phyloP scores from a whole-genome alignment of 495 filamentous ascomycete species.

The Trichoderma erinaceum region DNA sequence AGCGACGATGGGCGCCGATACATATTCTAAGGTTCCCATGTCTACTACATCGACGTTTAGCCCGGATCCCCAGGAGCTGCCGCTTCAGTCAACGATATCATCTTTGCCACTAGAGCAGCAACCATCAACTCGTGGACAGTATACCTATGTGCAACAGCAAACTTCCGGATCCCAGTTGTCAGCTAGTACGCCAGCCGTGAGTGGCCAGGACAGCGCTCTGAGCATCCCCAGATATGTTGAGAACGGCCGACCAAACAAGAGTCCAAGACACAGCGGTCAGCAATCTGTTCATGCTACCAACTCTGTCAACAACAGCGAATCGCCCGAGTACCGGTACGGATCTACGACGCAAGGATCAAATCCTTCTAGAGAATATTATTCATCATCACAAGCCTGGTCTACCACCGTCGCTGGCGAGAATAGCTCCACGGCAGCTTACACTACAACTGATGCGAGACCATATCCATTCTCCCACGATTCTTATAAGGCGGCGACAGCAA shows the following conservation, averaged over 20 bases:
- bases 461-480: conserved; percentile 34
- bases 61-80: conserved; percentile 44
- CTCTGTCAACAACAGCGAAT: conserved; percentile 40
- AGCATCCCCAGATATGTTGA: conserved; percentile 45
- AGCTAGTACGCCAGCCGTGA: neutral
- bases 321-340: conserved; percentile 44
- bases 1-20: conserved; percentile 36
- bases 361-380: conserved; percentile 40
- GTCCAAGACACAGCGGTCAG: conserved; percentile 45
- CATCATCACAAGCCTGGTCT: conserved; percentile 36
- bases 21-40: conserved; percentile 43
- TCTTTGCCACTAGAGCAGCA: conserved; percentile 42
- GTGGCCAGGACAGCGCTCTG: conserved; percentile 30
- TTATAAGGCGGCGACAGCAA: conserved; percentile 23
- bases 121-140: conserved; percentile 42
- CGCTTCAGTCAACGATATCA: conserved; percentile 44
- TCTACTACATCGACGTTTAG: conserved; percentile 38
- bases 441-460: conserved; percentile 33
- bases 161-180: conserved; percentile 38
- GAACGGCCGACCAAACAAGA: conserved; percentile 47
- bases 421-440: conserved; percentile 29
- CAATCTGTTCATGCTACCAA: conserved; percentile 37
- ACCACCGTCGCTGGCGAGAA: conserved; percentile 38
- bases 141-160: conserved; percentile 38
- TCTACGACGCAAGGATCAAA: conserved; percentile 28